These are phyloP conservation scores for Cercospora sp. DNA, from an alignment of 2,329 filamentous ascomycete genomes.

Conservation along the genomic window DNA sequence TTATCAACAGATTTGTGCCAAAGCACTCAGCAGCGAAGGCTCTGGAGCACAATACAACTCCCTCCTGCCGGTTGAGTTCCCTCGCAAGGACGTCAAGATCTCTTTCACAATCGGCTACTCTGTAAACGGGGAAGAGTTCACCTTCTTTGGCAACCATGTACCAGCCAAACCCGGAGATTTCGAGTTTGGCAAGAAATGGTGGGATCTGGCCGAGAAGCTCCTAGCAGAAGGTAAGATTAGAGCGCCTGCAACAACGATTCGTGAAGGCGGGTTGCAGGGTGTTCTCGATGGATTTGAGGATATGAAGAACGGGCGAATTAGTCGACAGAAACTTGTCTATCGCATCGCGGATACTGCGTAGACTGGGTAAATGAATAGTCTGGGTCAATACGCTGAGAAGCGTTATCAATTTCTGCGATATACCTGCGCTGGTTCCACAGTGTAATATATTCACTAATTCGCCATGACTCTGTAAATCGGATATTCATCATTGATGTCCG, in stretches of 20 bases:
- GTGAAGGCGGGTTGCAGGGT: conserved; percentile 45
- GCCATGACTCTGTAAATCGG: conserved; percentile 34
- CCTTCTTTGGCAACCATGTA: conserved; percentile 21
- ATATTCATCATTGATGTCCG: conserved; percentile 40
- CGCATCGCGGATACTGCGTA: conserved; percentile 23
- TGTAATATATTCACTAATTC: neutral
- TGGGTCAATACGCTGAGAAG: neutral
- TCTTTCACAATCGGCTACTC: conserved; percentile 27
- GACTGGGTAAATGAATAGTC: neutral
- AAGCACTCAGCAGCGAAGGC: conserved; percentile 21
- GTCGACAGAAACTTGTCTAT: conserved; percentile 52
- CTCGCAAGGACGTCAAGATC: conserved; percentile 23
- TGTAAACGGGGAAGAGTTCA: conserved; percentile 25
- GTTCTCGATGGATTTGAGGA: conserved; percentile 47
- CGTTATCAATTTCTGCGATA: neutral
- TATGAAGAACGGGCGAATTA: conserved; percentile 48
- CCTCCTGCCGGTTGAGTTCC: conserved; percentile 24
- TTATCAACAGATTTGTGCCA: conserved; percentile 23
- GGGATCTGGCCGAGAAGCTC: conserved; percentile 41
- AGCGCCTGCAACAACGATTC: conserved; percentile 44
- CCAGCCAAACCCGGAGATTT: conserved; percentile 24
- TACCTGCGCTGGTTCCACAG: neutral
- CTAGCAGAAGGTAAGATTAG: conserved; percentile 46
- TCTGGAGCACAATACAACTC: conserved; percentile 20
- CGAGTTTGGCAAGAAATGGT: conserved; percentile 44